phyloP scores from a whole-genome alignment of 306 rosid genomes.

The Calophaca sinica region DNA sequence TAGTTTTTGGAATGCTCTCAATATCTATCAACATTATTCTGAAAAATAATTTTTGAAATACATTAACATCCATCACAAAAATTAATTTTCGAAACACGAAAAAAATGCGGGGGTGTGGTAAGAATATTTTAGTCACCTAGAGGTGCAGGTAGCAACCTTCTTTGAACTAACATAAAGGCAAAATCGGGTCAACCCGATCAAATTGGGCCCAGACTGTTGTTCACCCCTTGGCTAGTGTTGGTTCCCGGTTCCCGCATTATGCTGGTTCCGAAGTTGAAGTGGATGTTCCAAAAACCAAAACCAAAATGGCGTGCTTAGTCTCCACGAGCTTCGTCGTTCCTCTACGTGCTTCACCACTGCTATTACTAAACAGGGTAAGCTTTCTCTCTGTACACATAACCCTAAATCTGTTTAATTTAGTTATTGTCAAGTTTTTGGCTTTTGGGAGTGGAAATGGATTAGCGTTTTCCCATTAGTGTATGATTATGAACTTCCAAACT shows the following conservation, averaged over 20 bases:
- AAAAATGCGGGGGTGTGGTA: no score
- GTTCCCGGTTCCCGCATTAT: constrained; percentile 10
- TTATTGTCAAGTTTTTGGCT: neutral
- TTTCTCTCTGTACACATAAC: constrained; percentile 26
- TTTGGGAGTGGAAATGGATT: neutral
- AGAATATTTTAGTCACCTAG: no score
- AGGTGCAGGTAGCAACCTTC: no score
- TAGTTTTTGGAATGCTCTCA: no score
- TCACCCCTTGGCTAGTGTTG: neutral
- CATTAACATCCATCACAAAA: no score
- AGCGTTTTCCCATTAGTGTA: neutral
- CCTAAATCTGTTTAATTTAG: constrained; percentile 26
- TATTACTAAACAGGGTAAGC: constrained; percentile 31
- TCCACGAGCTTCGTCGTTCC: constrained; percentile 40
- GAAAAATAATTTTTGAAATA: no score
- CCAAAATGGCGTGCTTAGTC: constrained; percentile 44
- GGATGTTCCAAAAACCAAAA: no score
- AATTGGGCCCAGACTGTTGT: neutral
- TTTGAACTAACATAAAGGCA: neutral
- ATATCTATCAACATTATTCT: no score
- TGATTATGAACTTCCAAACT: constrained; percentile 13
- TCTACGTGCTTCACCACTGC: constrained; percentile 10
- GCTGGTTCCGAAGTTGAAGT: no score
- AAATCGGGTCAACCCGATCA: constrained; percentile 10
- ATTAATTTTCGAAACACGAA: no score